A percentile compares a stretch with the other conserved stretches of the same genome.
These are phyloP conservation scores for Boletellus dicymbophilus DNA, from an alignment of 1,284 basidiomycete species.

Conservation along the genomic window DNA sequence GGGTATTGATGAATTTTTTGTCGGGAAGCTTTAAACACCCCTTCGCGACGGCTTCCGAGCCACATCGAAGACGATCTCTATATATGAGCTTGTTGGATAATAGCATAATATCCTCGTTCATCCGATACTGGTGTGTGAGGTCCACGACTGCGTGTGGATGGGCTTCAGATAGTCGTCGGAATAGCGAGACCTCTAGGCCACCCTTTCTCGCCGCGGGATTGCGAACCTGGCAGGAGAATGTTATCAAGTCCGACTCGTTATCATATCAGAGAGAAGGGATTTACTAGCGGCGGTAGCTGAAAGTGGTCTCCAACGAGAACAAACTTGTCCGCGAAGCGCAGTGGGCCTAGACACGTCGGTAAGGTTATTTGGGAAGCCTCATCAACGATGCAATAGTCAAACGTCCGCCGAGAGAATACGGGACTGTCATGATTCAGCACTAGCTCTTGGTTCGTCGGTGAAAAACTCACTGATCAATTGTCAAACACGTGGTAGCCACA, in stretches of 20 bases:
- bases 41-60: slow-evolving; percentile 69
- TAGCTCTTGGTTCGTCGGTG: background rate
- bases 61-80: slow-evolving; percentile 76
- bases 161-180: slow-evolving; percentile 84
- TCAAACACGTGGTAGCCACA: slow-evolving; percentile 94
- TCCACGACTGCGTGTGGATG: slow-evolving; percentile 86
- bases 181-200: slow-evolving; percentile 90
- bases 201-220: slow-evolving; percentile 79
- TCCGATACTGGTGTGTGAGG: slow-evolving; percentile 89
- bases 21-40: slow-evolving; percentile 59
- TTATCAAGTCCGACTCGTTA: background rate
- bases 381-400: slow-evolving; percentile 98
- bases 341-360: slow-evolving; percentile 92
- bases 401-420: slow-evolving; percentile 80
- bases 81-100: slow-evolving; percentile 94
- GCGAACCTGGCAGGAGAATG: slow-evolving; percentile 62
- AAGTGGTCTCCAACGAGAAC: slow-evolving; percentile 97
- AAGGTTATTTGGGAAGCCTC: slow-evolving; percentile 98
- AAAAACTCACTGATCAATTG: slow-evolving; percentile 84
- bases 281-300: slow-evolving; percentile 91
- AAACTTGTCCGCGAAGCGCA: slow-evolving; percentile 89
- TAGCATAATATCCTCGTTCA: slow-evolving; percentile 97
- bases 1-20: slow-evolving; percentile 38
- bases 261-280: slow-evolving; percentile 12
- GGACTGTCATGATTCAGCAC: slow-evolving; percentile 50